Evolutionary conservation across 176 grass and related monocot genomes (phyloP).

Genomic region (Carex kokanica): DNA sequence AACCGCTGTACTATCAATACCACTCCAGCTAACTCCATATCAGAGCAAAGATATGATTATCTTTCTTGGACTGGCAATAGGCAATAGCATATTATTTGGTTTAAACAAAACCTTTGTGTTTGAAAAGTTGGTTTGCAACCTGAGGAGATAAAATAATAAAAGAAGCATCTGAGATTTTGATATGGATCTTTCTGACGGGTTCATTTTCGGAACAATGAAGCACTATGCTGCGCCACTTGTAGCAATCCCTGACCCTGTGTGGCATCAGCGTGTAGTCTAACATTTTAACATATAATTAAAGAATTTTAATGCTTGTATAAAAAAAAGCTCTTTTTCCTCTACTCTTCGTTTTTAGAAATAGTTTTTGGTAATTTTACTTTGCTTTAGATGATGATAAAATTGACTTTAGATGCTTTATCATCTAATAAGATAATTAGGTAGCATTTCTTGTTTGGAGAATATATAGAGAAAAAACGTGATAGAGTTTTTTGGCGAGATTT

Average conservation of each 20-base stretch:
- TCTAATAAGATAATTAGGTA: too few species aligned
- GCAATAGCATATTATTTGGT: not conserved
- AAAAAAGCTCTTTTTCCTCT: not conserved
- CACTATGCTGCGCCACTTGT: conserved; percentile 25
- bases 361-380: not conserved
- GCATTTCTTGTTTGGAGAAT: too few species aligned
- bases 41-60: too few species aligned
- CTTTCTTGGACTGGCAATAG: too few species aligned
- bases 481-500: not conserved
- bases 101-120: not conserved
- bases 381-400: not conserved
- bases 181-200: conserved; percentile 17
- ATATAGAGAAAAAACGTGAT: not conserved
- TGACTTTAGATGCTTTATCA: not conserved
- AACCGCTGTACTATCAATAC: too few species aligned
- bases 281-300: not conserved
- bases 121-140: conserved; percentile 11
- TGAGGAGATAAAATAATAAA: conserved; percentile 16
- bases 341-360: not conserved
- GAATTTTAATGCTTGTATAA: not conserved
- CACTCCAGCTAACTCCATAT: too few species aligned
- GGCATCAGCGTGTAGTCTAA: not conserved
- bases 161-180: conserved; percentile 21
- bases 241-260: not conserved
- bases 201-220: conserved; percentile 27